Evolutionary conservation across 306 rosid species (phyloP), one percentile per base, ranked within the genome.

Genomic region (Luffa acutangula): DNA sequence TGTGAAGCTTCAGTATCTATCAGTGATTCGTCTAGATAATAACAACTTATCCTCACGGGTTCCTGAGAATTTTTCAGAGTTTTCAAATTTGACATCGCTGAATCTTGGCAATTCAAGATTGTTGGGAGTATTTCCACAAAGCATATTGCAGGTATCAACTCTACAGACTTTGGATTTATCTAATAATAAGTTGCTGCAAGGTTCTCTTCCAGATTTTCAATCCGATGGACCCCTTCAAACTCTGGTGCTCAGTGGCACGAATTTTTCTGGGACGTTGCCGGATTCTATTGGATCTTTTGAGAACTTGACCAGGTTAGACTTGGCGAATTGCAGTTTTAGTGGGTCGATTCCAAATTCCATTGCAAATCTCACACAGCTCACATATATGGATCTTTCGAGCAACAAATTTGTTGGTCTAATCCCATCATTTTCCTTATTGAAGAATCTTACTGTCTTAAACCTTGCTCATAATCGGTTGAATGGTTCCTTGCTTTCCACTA

Each of bases 381-480:
- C 75, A 60, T 77, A 11, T 66, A 1, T 86, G 71, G 87, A 82
- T 64, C 17, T 84, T 5, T 77, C 86, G 1, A 0, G 0, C 0
- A 86, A 82, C 85, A 70, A 49, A 3, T 84, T 87, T 5, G 66
- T 17, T 5, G 85, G 89, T 51, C 33, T 77, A 41, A 34, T 84
- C 43, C 87, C 89, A 18, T 80, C 72, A 3, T 82, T 84, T 33
- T 34, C 59, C 1, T 39, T 63, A 67, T 71, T 78, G 66, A 73
- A 63, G 77, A 80, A 77, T 54, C 59, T 87, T 41, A 66, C 77
- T 0, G 0, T 31, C 3, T 2, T 87, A 21, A 4, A 31, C 80
- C 77, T 87, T 13, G 81, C 86, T 6, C 9, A 6, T 64, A 87
- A 87, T 78, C 9, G 2, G 1, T 13, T 87, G 51, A 41, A 25